Conservation (phyloP, 345 rosid genomes). For the Erysimum cheiranthoides region DNA sequence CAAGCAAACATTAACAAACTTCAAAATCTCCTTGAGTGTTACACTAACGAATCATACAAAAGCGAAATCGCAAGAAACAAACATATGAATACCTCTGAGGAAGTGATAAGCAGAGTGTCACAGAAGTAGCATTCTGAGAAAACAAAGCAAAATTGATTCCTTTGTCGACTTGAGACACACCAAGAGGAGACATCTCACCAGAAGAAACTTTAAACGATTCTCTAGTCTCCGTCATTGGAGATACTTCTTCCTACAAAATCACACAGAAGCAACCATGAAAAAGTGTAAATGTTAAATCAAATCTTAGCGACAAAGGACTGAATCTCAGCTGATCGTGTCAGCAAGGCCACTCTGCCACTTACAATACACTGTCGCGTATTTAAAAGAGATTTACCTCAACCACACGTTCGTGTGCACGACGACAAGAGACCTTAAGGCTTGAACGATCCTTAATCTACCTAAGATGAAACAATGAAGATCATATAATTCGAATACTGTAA, state of each 20-base stretch:
- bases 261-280: slow-evolving; percentile 1
- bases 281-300: background rate
- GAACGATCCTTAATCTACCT: slow-evolving; percentile 51
- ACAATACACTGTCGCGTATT: too few species aligned
- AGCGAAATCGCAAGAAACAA: background rate
- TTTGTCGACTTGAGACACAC: slow-evolving; percentile 72
- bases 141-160: slow-evolving; percentile 89
- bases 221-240: slow-evolving; percentile 49
- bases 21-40: background rate
- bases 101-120: slow-evolving; percentile 79
- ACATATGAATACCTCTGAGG: slow-evolving; percentile 57
- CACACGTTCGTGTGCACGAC: slow-evolving; percentile 60
- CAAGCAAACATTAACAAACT: slow-evolving; percentile 11
- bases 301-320: too few species aligned
- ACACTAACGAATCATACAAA: background rate
- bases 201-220: slow-evolving; percentile 56
- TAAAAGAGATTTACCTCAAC: slow-evolving; percentile 69
- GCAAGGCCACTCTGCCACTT: too few species aligned
- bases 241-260: slow-evolving; percentile 56
- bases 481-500: background rate
- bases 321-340: too few species aligned
- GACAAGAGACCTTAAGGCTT: slow-evolving; percentile 51
- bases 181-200: slow-evolving; percentile 83
- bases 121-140: slow-evolving; percentile 83
- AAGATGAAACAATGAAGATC: slow-evolving; percentile 37